These are phyloP conservation scores for Calonectria hawksworthii DNA, from an alignment of 2,329 filamentous ascomycete species.

Conservation along the genomic window DNA sequence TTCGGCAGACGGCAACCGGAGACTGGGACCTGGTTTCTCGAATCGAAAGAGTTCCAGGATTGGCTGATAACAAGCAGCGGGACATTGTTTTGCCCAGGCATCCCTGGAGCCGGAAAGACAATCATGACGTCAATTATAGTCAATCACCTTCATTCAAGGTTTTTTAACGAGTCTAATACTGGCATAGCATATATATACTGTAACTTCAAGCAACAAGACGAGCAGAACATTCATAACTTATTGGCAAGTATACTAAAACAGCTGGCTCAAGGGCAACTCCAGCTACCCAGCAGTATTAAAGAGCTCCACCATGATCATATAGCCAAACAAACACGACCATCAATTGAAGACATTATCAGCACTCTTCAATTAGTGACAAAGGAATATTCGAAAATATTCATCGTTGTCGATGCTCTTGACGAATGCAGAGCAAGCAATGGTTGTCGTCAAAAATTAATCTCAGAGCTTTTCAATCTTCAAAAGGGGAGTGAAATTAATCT, in stretches of 20 bases:
- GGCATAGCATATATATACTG: constrained; percentile 52
- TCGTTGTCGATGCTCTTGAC: constrained; percentile 13
- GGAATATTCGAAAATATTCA: background rate
- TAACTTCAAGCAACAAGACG: constrained; percentile 45
- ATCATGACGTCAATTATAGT: constrained; percentile 37
- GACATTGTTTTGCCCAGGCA: constrained; percentile 56
- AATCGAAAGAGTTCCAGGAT: constrained; percentile 47
- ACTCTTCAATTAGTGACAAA: background rate
- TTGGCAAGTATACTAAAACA: constrained; percentile 52
- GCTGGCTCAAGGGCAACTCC: constrained; percentile 37
- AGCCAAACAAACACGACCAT: background rate
- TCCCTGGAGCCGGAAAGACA: constrained; percentile 54
- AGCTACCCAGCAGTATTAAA: background rate
- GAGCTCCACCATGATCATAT: background rate
- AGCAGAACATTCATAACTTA: constrained; percentile 43
- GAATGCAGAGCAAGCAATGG: background rate
- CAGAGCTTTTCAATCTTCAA: background rate
- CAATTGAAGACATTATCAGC: background rate
- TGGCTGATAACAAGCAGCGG: constrained; percentile 44
- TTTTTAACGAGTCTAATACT: constrained; percentile 2
- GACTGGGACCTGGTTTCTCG: constrained; percentile 59
- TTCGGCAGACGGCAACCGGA: constrained; percentile 48
- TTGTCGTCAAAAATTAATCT: background rate
- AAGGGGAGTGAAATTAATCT: background rate
- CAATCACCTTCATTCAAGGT: constrained; percentile 30